Percentiles rank a stretch among this genome's conserved stretches.
phyloP scores from a whole-genome alignment of 805 yeast genomes.

The Nematodospora valgi region DNA sequence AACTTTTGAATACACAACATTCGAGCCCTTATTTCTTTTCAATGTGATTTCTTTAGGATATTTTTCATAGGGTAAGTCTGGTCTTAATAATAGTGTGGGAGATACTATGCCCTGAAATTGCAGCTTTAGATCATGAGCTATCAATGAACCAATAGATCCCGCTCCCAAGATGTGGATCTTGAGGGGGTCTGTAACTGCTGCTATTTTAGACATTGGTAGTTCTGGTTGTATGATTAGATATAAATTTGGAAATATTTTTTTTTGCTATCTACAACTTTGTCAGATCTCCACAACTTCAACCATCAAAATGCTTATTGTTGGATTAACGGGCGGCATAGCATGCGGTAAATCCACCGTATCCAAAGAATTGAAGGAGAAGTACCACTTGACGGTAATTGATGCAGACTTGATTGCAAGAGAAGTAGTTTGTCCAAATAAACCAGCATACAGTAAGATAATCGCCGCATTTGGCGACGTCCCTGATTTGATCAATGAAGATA shows the following conservation, averaged over 20 bases:
- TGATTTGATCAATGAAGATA: constrained; percentile 43
- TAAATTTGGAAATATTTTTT: not conserved
- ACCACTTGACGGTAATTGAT: constrained; percentile 65
- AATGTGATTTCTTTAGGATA: constrained; percentile 2
- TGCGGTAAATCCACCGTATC: constrained; percentile 96
- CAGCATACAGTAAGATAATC: constrained; percentile 67
- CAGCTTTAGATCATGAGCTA: constrained; percentile 44
- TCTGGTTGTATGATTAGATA: not conserved
- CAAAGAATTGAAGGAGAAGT: constrained; percentile 45
- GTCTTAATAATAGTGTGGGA: constrained; percentile 31
- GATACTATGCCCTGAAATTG: constrained; percentile 39
- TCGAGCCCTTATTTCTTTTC: not conserved
- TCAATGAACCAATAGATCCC: constrained; percentile 50
- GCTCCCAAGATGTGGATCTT: constrained; percentile 46
- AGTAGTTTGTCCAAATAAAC: constrained; percentile 76
- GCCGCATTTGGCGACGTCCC: constrained; percentile 56
- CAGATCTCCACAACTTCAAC: not conserved
- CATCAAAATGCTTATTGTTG: constrained; percentile 74
- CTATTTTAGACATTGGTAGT: not conserved
- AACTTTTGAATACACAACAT: too few species aligned
- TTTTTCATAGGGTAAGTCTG: not conserved
- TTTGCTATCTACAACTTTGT: not conserved
- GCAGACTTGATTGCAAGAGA: constrained; percentile 89
- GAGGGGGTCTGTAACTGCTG: not conserved
- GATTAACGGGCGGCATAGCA: constrained; percentile 97